Conservation (phyloP, 2,329 filamentous ascomycete species). For the Penicillium nordicum region DNA sequence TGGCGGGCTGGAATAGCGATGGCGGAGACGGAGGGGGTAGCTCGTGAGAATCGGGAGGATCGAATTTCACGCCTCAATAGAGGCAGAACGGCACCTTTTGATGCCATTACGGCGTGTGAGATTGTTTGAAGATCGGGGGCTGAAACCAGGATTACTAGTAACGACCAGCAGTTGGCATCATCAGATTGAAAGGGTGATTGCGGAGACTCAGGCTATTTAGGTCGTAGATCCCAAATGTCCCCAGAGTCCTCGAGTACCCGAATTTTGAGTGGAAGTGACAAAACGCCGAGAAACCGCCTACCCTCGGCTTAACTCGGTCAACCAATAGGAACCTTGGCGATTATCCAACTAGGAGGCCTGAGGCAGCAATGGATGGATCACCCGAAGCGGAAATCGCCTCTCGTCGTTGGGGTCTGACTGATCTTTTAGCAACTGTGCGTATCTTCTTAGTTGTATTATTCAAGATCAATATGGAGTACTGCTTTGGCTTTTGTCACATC, state of each 20-base stretch:
- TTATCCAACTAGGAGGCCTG: conserved; percentile 21
- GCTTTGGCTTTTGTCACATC: background rate
- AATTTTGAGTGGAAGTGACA: conserved; percentile 15
- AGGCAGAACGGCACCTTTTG: conserved; percentile 40
- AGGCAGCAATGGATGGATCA: background rate
- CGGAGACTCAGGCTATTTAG: conserved; percentile 5
- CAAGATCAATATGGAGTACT: background rate
- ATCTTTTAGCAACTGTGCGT: background rate
- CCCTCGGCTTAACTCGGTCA: conserved; percentile 15
- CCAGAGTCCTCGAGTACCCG: conserved; percentile 25
- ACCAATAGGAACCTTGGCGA: conserved; percentile 29
- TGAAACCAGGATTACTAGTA: conserved; percentile 12
- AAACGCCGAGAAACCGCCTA: conserved; percentile 27
- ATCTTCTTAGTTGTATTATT: background rate
- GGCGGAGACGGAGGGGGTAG: conserved; percentile 24
- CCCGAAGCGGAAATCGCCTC: background rate
- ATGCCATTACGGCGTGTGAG: conserved; percentile 34
- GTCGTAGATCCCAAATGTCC: background rate
- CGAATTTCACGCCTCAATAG: conserved; percentile 42
- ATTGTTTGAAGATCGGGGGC: background rate
- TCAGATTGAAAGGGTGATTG: conserved; percentile 3
- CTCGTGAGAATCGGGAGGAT: conserved; percentile 30
- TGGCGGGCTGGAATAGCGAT: conserved; percentile 20
- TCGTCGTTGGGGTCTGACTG: background rate
- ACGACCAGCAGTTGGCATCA: conserved; percentile 15